A percentile compares a stretch with the other conserved stretches of the same genome.
These are phyloP conservation scores for Phycomyces blakesleeanus DNA, from an alignment of 192 early-diverging fungal species.

Conservation along the genomic window DNA sequence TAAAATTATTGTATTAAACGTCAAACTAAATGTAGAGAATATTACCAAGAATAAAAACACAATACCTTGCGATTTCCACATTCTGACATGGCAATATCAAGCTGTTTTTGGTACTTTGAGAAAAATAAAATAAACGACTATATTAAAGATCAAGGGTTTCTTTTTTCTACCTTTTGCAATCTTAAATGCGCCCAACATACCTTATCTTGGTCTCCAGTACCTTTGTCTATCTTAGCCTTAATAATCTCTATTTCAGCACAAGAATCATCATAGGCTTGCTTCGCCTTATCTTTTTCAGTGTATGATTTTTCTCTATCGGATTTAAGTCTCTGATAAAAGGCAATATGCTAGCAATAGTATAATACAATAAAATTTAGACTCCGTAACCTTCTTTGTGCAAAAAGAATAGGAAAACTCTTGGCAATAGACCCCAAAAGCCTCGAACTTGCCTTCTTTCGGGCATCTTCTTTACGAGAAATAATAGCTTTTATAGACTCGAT, in stretches of 20 bases:
- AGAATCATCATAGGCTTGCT: slow-evolving; percentile 59
- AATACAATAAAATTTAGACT: neutral
- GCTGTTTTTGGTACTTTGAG: slow-evolving; percentile 32
- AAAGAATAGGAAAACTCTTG: no score
- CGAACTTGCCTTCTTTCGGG: slow-evolving; percentile 64
- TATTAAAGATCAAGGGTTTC: no score
- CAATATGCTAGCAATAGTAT: slow-evolving; percentile 61
- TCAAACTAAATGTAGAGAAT: no score
- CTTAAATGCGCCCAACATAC: no score
- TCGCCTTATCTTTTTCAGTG: slow-evolving; percentile 59
- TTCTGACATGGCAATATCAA: slow-evolving; percentile 59
- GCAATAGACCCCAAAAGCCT: no score
- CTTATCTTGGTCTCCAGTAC: slow-evolving; percentile 55
- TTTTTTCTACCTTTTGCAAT: no score
- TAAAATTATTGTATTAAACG: no score
- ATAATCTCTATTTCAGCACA: slow-evolving; percentile 61
- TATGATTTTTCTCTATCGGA: slow-evolving; percentile 57
- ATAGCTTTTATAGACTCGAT: slow-evolving; percentile 55
- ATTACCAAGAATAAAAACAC: no score
- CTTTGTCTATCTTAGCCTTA: slow-evolving; percentile 51
- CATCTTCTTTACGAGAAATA: slow-evolving; percentile 58
- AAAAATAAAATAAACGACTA: no score
- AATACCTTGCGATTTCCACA: slow-evolving; percentile 62
- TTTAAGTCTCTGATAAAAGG: slow-evolving; percentile 58
- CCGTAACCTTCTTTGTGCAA: neutral